Base-by-base conservation (phyloP, 352 stramenopile species). In the Elongisporangium anandrum region DNA sequence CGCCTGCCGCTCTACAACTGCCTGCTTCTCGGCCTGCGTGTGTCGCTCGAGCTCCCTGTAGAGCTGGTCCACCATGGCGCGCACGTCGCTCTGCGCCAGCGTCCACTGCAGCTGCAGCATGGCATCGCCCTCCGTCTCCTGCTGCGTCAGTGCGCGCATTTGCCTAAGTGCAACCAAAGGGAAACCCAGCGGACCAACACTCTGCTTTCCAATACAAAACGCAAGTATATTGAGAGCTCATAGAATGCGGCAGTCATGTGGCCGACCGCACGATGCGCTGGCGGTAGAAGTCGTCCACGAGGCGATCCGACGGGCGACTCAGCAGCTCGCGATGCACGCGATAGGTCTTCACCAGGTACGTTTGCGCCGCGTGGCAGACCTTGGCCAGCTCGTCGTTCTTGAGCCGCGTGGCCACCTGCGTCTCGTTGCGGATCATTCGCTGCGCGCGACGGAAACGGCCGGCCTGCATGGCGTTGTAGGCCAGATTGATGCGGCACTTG, bases 401-500 rank as follows among this genome's bases (percentile, higher is more conserved):
- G 9, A 94, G 73, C 51, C 66, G 52, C 29, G 70, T 45, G 1
- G 83, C 83, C 24, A 87, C 76, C 15, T 50, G 15, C 23, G 69
- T 41, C 59, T 93, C 83, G 1, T 69, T 57, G 12, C 70, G 59
- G 53, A 94, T 56, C 41, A 91, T 82, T 5, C 68, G 69, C 38
- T 68, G 63, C 13, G 85, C 85, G 12, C 75, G 72, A 34, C 71
- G 68, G 60, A 94, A 92, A 41, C 73, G 73, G 21, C 85, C 85
- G 58, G 69, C 58, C 38, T 86, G 81, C 69, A 94, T 82, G 5
- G 85, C 81, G 41, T 87, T 89, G 59, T 94, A 94, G 56, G 85
- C 82, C 16, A 94, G 39, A 58, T 94, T 90, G 26, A 94, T 68
- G 62, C 85, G 80, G 60, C 85, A 94, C 60, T 94, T 94, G 68